Evolutionary conservation across 495 filamentous ascomycete genomes (phyloP).

Genomic region (Penicillium robsamsonii): DNA sequence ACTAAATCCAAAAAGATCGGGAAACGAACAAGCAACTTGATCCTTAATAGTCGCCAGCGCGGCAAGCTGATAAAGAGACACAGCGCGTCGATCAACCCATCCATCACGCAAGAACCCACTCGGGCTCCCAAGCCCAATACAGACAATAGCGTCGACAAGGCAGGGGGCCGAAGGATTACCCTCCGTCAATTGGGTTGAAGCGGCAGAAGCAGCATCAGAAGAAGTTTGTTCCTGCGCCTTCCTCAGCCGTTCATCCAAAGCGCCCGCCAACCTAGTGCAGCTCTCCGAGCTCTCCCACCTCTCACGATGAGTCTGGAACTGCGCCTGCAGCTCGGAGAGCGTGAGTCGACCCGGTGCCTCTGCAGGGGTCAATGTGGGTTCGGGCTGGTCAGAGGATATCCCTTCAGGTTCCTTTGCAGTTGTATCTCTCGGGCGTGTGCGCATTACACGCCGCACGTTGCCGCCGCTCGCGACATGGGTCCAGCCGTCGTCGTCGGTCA

Average conservation of each 20-base stretch:
- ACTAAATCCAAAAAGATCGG: background rate
- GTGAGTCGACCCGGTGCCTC: conserved; percentile 39
- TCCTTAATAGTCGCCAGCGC: conserved; percentile 56
- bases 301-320: conserved; percentile 30
- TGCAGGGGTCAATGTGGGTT: conserved; percentile 23
- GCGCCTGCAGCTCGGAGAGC: conserved; percentile 33
- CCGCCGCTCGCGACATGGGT: conserved; percentile 49
- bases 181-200: background rate
- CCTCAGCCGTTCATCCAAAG: conserved; percentile 9
- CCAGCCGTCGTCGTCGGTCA: conserved; percentile 55
- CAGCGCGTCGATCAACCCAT: conserved; percentile 45
- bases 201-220: background rate
- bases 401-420: background rate
- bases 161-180: background rate
- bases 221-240: conserved; percentile 6
- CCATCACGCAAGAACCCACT: conserved; percentile 46
- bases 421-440: conserved; percentile 5
- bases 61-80: conserved; percentile 58
- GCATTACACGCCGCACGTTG: conserved; percentile 25
- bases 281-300: conserved; percentile 34
- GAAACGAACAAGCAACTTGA: conserved; percentile 17
- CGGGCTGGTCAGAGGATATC: background rate
- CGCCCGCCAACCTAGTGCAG: conserved; percentile 18
- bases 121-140: conserved; percentile 55
- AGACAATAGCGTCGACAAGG: conserved; percentile 36